phyloP scores from a whole-genome alignment of 306 rosid genomes.

The Pyrus pyrifolia region DNA sequence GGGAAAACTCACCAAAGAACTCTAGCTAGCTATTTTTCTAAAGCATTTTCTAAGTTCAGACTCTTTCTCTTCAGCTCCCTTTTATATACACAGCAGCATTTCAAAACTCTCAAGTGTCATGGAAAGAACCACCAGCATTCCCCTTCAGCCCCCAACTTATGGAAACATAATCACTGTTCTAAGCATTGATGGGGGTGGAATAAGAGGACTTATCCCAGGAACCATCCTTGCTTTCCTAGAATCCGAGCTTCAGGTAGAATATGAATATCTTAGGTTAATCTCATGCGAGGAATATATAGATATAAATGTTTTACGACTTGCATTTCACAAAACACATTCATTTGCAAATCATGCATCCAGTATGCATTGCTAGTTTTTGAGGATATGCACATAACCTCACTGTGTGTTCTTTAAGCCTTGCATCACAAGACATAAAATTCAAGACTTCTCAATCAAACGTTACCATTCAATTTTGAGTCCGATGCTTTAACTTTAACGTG shows the following conservation, averaged over 20 bases:
- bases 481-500: not conserved
- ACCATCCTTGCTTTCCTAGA: conserved; percentile 52
- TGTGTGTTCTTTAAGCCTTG: not conserved
- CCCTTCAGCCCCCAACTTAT: conserved; percentile 49
- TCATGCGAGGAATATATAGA: not conserved
- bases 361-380: not conserved
- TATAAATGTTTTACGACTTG: not conserved
- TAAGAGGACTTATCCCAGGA: conserved; percentile 71
- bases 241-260: conserved; percentile 41
- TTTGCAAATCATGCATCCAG: conserved; percentile 5
- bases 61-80: no score
- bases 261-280: conserved; percentile 4
- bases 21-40: not conserved
- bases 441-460: not conserved
- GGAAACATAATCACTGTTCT: conserved; percentile 58
- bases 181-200: conserved; percentile 85
- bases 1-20: not conserved
- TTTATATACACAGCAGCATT: not conserved
- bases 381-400: not conserved
- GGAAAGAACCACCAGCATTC: conserved; percentile 11
- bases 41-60: no score
- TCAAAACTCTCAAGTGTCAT: not conserved
- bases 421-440: not conserved
- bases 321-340: not conserved
- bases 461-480: not conserved